Base-by-base conservation (phyloP, 345 rosid species). In the Lagerstroemia speciosa region DNA sequence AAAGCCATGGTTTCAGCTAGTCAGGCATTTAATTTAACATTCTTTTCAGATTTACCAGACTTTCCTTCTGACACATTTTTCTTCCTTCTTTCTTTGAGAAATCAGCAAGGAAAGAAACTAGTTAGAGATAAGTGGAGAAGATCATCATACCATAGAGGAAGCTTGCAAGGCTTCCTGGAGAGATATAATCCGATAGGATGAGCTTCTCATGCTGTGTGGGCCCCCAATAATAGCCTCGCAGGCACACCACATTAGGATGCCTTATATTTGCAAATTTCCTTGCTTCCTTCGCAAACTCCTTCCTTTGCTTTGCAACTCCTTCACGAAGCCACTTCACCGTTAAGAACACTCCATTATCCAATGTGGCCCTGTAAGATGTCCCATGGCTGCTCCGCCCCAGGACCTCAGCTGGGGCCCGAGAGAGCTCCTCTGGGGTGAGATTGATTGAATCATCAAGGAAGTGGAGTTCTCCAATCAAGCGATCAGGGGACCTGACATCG, bases 141-240 rank as follows among this genome's bases (percentile, higher is more conserved):
- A 57, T 72, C 62, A 53, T 36, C 52, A 75, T 91, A 94, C 99
- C 99, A 60, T 91, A 94, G 68, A 94, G 93, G 83, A 91, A 94
- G 89, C 89, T 85, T 36, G 97, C 91, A 24, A 94, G 99, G 79
- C 96, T 94, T 79, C 99, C 99, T 55, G 97, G 95, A 5, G 95
- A 84, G 69, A 94, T 83, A 60, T 81, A 91, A 79, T 94, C 99
- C 0, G 96, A 94, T 70, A 94, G 92, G 80, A 94, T 91, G 74
- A 94, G 96, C 84, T 94, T 94, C 80, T 94, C 99, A 62, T 94
- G 99, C 78, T 88, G 97, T 22, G 96, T 91, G 5, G 97, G 99
- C 26, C 99, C 99, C 99, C 99, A 94, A 61, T 94, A 94, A 84
- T 94, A 94, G 17, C 99, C 99, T 78, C 90, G 77, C 75, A 94